phyloP scores from a whole-genome alignment of 768 basidiomycete genomes.

The Gloeopeniophorella convolvens region DNA sequence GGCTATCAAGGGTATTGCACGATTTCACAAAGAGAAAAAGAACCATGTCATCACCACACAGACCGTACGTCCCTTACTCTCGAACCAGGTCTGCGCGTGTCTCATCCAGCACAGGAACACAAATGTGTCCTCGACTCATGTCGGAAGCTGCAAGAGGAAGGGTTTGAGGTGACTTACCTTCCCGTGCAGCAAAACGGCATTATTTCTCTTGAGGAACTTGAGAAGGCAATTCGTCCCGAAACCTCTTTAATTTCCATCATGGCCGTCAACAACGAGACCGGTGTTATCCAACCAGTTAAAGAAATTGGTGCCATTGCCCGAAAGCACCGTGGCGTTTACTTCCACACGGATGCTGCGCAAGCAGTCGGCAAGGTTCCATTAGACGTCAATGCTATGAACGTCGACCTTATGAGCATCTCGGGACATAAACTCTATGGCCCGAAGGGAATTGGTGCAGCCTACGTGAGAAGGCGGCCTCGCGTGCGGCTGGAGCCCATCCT shows the following conservation, averaged over 20 bases:
- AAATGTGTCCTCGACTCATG: slow-evolving; percentile 99
- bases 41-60: slow-evolving; percentile 92
- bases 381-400: slow-evolving; percentile 91
- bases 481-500: slow-evolving; percentile 93
- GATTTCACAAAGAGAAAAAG: slow-evolving; percentile 91
- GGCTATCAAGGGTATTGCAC: slow-evolving; percentile 93
- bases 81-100: slow-evolving; percentile 1
- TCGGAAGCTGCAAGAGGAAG: slow-evolving; percentile 90
- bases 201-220: slow-evolving; percentile 70
- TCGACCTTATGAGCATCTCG: slow-evolving; percentile 93
- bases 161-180: slow-evolving; percentile 97
- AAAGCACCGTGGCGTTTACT: slow-evolving; percentile 84
- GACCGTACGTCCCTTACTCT: slow-evolving; percentile 50
- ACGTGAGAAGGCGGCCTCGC: slow-evolving; percentile 86
- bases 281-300: slow-evolving; percentile 94
- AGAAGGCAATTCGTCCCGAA: slow-evolving; percentile 85
- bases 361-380: slow-evolving; percentile 87
- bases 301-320: slow-evolving; percentile 86
- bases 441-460: slow-evolving; percentile 92
- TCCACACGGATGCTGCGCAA: slow-evolving; percentile 98
- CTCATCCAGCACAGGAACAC: slow-evolving; percentile 62
- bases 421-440: slow-evolving; percentile 99
- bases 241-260: slow-evolving; percentile 95
- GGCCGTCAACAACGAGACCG: slow-evolving; percentile 99
- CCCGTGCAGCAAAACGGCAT: slow-evolving; percentile 86